Evolutionary conservation across 352 stramenopile genomes (phyloP).

Genomic region (Phytophthora cactorum): DNA sequence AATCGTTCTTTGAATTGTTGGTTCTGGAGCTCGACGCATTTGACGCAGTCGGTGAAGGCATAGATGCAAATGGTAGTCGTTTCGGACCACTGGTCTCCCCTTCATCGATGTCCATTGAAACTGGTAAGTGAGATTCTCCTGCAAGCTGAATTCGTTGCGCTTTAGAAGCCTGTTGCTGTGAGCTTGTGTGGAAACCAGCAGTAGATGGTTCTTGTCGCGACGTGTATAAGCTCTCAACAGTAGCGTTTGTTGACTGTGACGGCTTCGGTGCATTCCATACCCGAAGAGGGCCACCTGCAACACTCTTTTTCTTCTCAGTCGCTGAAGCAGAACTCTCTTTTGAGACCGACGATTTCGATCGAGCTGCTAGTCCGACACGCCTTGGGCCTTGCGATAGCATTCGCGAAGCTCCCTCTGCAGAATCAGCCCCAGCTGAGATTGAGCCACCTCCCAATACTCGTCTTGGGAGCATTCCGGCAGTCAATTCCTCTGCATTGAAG

Average conservation of each 20-base stretch:
- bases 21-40: slow-evolving; percentile 35
- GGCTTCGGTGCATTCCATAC: slow-evolving; percentile 42
- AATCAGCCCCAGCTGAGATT: slow-evolving; percentile 18
- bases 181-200: slow-evolving; percentile 45
- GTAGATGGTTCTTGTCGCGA: slow-evolving; percentile 37
- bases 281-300: slow-evolving; percentile 40
- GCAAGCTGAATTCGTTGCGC: slow-evolving; percentile 48
- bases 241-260: slow-evolving; percentile 19
- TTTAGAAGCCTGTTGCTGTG: slow-evolving; percentile 25
- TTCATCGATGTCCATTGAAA: slow-evolving; percentile 26
- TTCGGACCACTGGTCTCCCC: slow-evolving; percentile 23
- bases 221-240: slow-evolving; percentile 40
- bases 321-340: slow-evolving; percentile 24
- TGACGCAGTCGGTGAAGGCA: slow-evolving; percentile 33
- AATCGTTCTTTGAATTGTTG: slow-evolving; percentile 26
- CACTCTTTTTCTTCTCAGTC: slow-evolving; percentile 34
- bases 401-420: slow-evolving; percentile 24
- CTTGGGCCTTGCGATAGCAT: slow-evolving; percentile 51
- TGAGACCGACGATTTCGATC: slow-evolving; percentile 26
- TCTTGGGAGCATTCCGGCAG: slow-evolving; percentile 28
- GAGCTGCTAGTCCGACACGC: slow-evolving; percentile 44
- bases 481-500: slow-evolving; percentile 19
- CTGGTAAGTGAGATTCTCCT: slow-evolving; percentile 23
- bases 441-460: slow-evolving; percentile 30
- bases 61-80: slow-evolving; percentile 9